Conservation (phyloP, 495 filamentous ascomycete species). For the Penicillium parvum region DNA sequence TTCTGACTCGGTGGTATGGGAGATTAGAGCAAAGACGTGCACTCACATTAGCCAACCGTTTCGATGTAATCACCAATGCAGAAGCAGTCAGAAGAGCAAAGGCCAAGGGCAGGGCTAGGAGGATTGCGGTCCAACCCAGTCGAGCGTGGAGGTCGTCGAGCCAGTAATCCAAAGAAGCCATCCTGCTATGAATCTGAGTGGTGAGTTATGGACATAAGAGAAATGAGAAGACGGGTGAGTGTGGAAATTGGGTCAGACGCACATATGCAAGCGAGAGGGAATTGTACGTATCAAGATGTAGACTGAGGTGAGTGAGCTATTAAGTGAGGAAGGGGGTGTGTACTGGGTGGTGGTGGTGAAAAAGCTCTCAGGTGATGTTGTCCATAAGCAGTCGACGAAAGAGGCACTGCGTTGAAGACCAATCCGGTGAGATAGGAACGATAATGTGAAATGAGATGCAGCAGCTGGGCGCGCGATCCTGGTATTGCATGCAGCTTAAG, state of each 20-base stretch:
- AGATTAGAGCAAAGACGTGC: neutral
- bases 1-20: neutral
- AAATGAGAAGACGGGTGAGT: neutral
- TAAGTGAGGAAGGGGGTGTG: no score
- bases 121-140: neutral
- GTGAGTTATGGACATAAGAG: no score
- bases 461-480: neutral
- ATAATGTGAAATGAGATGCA: neutral
- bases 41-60: conserved; percentile 17
- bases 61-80: conserved; percentile 13
- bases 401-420: no score
- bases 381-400: no score
- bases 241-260: neutral
- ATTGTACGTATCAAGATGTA: neutral
- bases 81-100: conserved; percentile 1
- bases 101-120: neutral
- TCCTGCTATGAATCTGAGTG: no score
- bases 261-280: neutral
- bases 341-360: no score
- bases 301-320: neutral
- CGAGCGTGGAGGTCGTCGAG: neutral
- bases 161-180: neutral
- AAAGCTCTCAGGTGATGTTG: no score
- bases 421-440: no score
- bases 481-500: neutral